phyloP scores from a whole-genome alignment of 78 protist species.

The Isochrysis galbana region DNA sequence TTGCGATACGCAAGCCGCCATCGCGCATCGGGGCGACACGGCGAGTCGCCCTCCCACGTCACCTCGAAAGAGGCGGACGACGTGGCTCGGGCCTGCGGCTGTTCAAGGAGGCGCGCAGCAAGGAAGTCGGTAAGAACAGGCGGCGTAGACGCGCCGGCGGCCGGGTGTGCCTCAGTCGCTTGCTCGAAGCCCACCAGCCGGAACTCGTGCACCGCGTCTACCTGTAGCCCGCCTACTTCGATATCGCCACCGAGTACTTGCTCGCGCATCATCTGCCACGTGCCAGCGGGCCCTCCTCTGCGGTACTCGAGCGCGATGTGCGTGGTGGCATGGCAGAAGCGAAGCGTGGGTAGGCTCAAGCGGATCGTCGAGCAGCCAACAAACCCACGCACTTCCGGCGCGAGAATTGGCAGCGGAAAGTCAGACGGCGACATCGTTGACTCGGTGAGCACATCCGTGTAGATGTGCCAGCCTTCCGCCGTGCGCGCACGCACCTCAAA shows the following conservation, averaged over 20 bases:
- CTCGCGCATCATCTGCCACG: background rate
- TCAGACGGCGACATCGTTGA: background rate
- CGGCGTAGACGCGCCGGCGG: constrained; percentile 23
- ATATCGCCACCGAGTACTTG: background rate
- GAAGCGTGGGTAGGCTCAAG: background rate
- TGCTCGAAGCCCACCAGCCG: background rate
- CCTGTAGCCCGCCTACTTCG: background rate
- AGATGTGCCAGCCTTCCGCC: background rate
- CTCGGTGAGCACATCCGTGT: background rate
- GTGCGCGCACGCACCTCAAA: constrained; percentile 5
- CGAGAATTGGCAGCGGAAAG: constrained; percentile 11
- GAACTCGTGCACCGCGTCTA: background rate
- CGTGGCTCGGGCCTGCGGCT: background rate
- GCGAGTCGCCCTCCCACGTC: background rate
- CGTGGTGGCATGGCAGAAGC: background rate
- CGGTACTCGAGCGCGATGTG: background rate
- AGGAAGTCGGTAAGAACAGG: background rate
- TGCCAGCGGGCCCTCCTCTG: background rate
- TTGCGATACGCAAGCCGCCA: background rate
- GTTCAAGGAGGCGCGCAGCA: background rate
- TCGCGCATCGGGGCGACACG: background rate
- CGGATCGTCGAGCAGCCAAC: background rate
- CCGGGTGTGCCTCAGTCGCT: background rate
- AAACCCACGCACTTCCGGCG: background rate
- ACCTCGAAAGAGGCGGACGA: constrained; percentile 3